Evolutionary conservation across 345 rosid genomes (phyloP).

Genomic region (Chamaenerion angustifolium): DNA sequence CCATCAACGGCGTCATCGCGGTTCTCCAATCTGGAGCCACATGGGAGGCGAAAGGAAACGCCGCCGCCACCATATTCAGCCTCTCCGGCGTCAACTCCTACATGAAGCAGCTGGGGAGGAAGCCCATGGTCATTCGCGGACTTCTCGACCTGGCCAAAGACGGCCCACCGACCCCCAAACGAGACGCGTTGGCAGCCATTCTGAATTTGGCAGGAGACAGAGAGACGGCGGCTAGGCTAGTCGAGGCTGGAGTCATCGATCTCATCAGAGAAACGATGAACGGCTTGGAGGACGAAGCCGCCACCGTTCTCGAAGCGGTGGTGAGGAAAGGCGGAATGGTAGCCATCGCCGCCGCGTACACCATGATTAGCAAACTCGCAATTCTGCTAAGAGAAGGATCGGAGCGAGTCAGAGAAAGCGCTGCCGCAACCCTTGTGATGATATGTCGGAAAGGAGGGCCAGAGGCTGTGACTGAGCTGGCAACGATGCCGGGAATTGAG

Average conservation of each 20-base stretch:
- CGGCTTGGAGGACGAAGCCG: conserved; percentile 56
- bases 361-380: conserved; percentile 23
- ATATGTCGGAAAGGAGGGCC: conserved; percentile 71
- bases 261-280: conserved; percentile 27
- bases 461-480: conserved; percentile 51
- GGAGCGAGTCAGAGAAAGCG: conserved; percentile 53
- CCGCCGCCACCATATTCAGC: conserved; percentile 83
- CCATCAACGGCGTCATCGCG: conserved; percentile 69
- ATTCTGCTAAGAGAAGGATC: conserved; percentile 59
- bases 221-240: conserved; percentile 48
- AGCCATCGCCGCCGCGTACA: conserved; percentile 45
- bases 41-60: conserved; percentile 92
- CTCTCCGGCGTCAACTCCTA: conserved; percentile 37
- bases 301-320: conserved; percentile 47
- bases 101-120: conserved; percentile 49
- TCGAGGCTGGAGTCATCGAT: conserved; percentile 62
- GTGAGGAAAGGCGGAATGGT: conserved; percentile 66
- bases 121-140: conserved; percentile 52
- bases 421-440: conserved; percentile 54
- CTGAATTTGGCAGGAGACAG: conserved; percentile 58
- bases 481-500: conserved; percentile 46
- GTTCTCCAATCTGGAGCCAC: conserved; percentile 71
- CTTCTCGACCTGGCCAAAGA: conserved; percentile 43
- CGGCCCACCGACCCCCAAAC: conserved; percentile 37
- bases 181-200: conserved; percentile 72